Evolutionary conservation across 345 rosid species (phyloP).

Genomic region (Populus alba): DNA sequence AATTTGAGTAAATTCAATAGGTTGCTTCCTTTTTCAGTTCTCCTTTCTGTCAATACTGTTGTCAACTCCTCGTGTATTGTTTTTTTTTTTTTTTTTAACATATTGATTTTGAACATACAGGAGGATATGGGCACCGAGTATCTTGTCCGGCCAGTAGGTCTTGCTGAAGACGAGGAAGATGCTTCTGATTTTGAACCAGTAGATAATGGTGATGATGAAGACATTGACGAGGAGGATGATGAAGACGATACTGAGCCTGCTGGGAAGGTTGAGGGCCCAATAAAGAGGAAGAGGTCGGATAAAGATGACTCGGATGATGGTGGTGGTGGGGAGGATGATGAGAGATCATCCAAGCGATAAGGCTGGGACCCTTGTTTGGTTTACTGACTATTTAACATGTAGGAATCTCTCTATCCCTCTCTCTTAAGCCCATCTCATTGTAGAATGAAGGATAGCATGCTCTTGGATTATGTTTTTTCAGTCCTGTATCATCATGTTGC

Average conservation of each 20-base stretch:
- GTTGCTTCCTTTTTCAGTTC: background rate
- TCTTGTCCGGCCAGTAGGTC: conserved; percentile 72
- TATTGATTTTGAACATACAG: conserved; percentile 20
- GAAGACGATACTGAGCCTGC: conserved; percentile 13
- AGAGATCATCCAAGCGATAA: conserved; percentile 87
- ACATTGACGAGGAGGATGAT: conserved; percentile 39
- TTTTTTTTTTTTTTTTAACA: background rate
- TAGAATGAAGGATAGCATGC: conserved; percentile 32
- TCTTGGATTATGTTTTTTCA: conserved; percentile 21
- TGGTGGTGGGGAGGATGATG: conserved; percentile 75
- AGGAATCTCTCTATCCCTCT: conserved; percentile 41
- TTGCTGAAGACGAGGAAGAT: conserved; percentile 85
- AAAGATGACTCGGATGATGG: conserved; percentile 50
- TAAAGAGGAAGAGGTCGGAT: conserved; percentile 64
- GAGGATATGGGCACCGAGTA: conserved; percentile 82
- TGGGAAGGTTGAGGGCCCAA: conserved; percentile 63
- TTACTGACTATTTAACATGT: conserved; percentile 28
- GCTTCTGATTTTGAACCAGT: conserved; percentile 85
- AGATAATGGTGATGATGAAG: conserved; percentile 61
- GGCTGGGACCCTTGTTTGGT: conserved; percentile 26
- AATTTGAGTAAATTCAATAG: background rate
- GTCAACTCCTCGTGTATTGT: background rate
- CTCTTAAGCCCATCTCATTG: conserved; percentile 20
- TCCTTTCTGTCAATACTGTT: too few relatives aligned
- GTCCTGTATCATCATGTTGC: conserved; percentile 24